These are phyloP conservation scores for Eleusine coracana DNA, from an alignment of 176 grass and related monocot genomes.

Conservation along the genomic window DNA sequence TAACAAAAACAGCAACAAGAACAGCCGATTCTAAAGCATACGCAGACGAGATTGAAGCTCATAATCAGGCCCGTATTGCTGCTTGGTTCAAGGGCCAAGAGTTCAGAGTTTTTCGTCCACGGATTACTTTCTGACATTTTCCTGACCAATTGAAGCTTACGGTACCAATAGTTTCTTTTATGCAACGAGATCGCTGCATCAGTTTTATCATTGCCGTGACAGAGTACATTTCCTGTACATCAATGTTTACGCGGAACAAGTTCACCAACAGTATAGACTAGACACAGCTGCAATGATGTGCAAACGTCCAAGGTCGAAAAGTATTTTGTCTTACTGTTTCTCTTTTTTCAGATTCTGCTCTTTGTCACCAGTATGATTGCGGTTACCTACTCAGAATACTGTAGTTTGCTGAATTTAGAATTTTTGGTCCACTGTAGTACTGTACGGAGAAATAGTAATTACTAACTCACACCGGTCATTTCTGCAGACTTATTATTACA, in stretches of 20 bases:
- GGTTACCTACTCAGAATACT: not conserved
- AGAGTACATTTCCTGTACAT: not conserved
- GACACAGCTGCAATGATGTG: slow-evolving; percentile 34
- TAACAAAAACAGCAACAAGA: no score
- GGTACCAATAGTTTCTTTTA: no score
- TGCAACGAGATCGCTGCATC: not conserved
- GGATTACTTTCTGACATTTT: no score
- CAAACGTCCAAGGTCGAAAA: slow-evolving; percentile 29
- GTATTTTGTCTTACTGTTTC: slow-evolving; percentile 22
- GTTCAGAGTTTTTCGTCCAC: no score
- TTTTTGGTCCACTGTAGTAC: no score
- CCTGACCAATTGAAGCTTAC: no score
- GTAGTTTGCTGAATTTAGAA: not conserved
- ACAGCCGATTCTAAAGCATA: no score
- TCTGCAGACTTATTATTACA: not conserved
- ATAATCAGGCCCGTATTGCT: no score
- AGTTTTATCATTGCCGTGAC: not conserved
- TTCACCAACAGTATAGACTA: slow-evolving; percentile 18
- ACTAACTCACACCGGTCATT: not conserved
- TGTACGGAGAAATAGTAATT: not conserved
- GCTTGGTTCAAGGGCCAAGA: no score
- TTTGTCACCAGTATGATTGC: no score
- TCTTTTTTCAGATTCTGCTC: not conserved
- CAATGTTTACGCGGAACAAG: slow-evolving; percentile 37
- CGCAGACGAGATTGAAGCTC: no score